phyloP scores from a whole-genome alignment of 345 rosid species.

The Microthlaspi erraticum region DNA sequence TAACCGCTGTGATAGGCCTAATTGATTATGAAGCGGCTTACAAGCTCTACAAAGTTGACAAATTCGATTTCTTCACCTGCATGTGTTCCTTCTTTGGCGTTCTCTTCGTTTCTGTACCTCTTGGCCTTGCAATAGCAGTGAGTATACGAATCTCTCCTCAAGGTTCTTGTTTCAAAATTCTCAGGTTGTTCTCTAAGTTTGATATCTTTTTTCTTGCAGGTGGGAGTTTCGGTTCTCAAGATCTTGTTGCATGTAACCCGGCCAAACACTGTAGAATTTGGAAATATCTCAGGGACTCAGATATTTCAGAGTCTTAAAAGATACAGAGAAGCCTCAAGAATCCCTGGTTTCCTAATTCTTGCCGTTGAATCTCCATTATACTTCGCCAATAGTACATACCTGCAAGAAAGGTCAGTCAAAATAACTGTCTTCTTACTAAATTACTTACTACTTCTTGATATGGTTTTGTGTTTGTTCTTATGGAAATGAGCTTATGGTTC shows the following conservation, averaged over 20 bases:
- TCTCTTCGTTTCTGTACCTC: slow-evolving; percentile 89
- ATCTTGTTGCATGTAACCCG: slow-evolving; percentile 84
- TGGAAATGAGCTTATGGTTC: slow-evolving; percentile 15
- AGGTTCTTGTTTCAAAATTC: neutral
- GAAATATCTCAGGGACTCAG: slow-evolving; percentile 81
- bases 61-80: slow-evolving; percentile 92
- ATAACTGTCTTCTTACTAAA: neutral
- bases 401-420: slow-evolving; percentile 80
- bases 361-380: slow-evolving; percentile 86
- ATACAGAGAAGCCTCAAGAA: slow-evolving; percentile 70
- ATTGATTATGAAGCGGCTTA: slow-evolving; percentile 76
- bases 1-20: slow-evolving; percentile 92
- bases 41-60: slow-evolving; percentile 86
- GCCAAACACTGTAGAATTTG: slow-evolving; percentile 77
- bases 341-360: slow-evolving; percentile 78
- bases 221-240: slow-evolving; percentile 88
- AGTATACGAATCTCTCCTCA: slow-evolving; percentile 35
- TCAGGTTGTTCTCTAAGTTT: slow-evolving; percentile 56
- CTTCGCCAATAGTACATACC: slow-evolving; percentile 88
- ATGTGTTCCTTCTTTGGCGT: slow-evolving; percentile 88
- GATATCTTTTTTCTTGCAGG: slow-evolving; percentile 63
- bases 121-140: slow-evolving; percentile 91
- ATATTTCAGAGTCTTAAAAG: slow-evolving; percentile 74
- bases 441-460: slow-evolving; percentile 14
- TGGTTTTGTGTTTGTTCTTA: slow-evolving; percentile 6